Base-by-base conservation (phyloP, 1,284 basidiomycete genomes). In the Ganoderma leucocontextum region DNA sequence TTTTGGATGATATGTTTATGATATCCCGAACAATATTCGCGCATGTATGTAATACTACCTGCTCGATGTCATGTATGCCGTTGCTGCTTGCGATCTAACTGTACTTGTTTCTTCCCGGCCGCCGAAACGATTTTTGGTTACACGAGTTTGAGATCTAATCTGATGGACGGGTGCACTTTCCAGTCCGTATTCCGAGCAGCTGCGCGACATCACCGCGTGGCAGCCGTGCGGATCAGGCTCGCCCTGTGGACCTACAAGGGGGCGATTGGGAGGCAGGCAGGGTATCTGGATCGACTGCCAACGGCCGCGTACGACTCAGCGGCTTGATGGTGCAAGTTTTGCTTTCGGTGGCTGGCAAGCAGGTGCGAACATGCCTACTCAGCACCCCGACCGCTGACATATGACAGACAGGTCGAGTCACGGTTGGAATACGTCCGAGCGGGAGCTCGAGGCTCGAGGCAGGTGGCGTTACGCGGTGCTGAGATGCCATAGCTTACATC, bases 191-290 rank as follows among this genome's bases (percentile, higher is more conserved):
- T 49, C 47, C 47, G 22, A 49, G 47, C 49, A 64, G 19, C 39
- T 62, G 63, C 49, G 55, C 64, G 66, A 66, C 66, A 68, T 66
- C 64, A 66, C 61, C 66, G 44, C 71, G 67, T 69, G 71, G 67
- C 55, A 3, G 65, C 69, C 71, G 60, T 63, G 60, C 67, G 69
- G 67, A 72, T 72, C 71, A 69, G 58, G 44, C 58, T 39, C 66
- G 60, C 55, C 58, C 47, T 60, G 67, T 72, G 69, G 69, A 70
- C 71, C 71, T 72, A 70, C 71, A 72, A 72, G 63, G 66, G 62
- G 61, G 17, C 49, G 60, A 67, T 67, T 71, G 62, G 60, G 47
- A 36, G 65, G 38, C 67, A 58, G 57, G 60, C 41, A 39, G 52
- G 53, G 65, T 44, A 52, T 61, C 47, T 57, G 55, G 47, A 33